Evolutionary conservation across 192 early-diverging fungal species (phyloP), one percentile per base, ranked within the genome.

Genomic region (Coemansia sp.): DNA sequence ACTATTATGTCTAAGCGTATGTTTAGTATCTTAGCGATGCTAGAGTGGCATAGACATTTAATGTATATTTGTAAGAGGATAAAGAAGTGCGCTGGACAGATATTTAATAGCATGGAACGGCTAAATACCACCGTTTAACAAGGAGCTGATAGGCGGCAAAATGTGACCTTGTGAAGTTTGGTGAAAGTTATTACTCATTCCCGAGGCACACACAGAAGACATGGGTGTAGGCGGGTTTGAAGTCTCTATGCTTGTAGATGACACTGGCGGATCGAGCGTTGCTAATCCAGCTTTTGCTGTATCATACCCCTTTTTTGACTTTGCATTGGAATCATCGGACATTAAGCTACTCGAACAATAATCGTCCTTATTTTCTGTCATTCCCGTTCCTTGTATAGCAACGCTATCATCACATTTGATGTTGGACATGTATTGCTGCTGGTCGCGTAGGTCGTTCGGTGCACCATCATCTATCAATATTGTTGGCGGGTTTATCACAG

Each of bases 101-200:
- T 25, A 25, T 25, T 25, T 25, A 25, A 1, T 25, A 25, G 2
- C 25, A 25, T 25, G 1, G 2, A 25, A 25, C 40, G n/a, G 22
- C 54, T 55, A 81, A n/a, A 68, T 39, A 8, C 57, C 39, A 14
- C 68, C 65, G 9, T 68, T 71, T 10, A 82, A 39, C 14, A 82
- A 25, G 41, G 74, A 19, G 13, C 74, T 82, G 38, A 82, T 82
- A 0, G 79, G 79, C 48, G 79, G 79, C 55, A 82, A 60, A 7
- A 59, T 40, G 12, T 81, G 72, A 7, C 49, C 43, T 7, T 53
- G 63, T 2, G 22, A 43, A n/a, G 20, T 67, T 50, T 72, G 73
- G 55, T 68, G 66, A 38, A 45, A 62, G 43, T 39, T 63, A 45
- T 57, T 49, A 44, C 32, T 38, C n/a, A 60, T 56, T 12, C 3